phyloP scores from a whole-genome alignment of 805 yeast genomes.

The Candida ovalis region DNA sequence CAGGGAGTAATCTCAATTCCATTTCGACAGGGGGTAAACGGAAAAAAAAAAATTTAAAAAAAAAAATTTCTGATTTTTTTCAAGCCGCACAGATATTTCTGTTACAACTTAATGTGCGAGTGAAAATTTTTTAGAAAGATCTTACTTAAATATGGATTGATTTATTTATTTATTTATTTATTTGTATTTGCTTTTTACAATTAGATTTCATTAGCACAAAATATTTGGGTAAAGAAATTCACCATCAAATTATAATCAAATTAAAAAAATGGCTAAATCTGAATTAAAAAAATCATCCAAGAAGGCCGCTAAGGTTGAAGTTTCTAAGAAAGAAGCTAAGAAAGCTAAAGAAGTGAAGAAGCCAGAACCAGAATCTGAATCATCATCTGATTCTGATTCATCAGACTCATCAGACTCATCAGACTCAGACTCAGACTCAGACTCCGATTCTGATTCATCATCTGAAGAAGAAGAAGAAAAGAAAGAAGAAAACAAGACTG shows the following conservation, averaged over 20 bases:
- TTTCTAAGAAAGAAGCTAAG: conserved; percentile 18
- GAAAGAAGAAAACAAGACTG: conserved; percentile 20
- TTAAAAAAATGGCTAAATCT: conserved; percentile 26
- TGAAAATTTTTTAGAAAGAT: not conserved
- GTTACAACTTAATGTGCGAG: not conserved
- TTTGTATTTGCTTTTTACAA: not conserved
- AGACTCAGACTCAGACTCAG: conserved; percentile 8
- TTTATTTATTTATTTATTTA: not conserved
- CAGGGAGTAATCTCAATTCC: not conserved
- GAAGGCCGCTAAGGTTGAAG: conserved; percentile 19
- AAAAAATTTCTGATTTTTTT: not conserved
- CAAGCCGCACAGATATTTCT: not conserved
- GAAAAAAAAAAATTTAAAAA: too few species aligned
- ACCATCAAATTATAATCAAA: not conserved
- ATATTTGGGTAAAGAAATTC: not conserved
- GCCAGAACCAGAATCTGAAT: conserved; percentile 11
- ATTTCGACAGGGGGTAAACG: not conserved
- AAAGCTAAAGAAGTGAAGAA: conserved; percentile 19
- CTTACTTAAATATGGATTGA: not conserved
- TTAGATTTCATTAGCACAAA: too few species aligned
- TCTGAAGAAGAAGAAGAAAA: conserved; percentile 11
- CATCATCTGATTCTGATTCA: conserved; percentile 21
- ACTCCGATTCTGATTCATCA: conserved; percentile 18
- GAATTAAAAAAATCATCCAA: conserved; percentile 23
- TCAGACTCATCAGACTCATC: conserved; percentile 20